Conservation (phyloP, 805 yeast genomes). For the Candida gorgasii region DNA sequence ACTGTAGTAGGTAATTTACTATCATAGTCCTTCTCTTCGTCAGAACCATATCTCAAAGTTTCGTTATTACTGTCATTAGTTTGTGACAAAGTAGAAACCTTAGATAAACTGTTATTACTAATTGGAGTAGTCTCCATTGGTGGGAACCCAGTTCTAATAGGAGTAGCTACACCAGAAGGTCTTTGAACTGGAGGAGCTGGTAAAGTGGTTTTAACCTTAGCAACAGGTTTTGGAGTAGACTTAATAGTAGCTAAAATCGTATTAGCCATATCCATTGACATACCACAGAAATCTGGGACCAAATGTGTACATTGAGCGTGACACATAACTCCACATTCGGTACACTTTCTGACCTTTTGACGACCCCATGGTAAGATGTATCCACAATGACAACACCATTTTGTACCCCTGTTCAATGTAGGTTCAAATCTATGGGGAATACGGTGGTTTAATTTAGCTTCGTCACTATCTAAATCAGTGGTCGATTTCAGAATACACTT, state of each 20-base stretch:
- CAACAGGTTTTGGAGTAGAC: conserved; percentile 48
- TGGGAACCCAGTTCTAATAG: conserved; percentile 15
- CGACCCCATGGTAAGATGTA: conserved; percentile 93
- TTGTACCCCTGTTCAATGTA: conserved; percentile 89
- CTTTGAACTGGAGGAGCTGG: not conserved
- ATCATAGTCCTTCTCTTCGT: conserved; percentile 19
- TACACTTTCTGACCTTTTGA: conserved; percentile 88
- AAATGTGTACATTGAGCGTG: conserved; percentile 90
- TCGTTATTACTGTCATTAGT: conserved; percentile 20
- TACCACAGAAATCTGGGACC: conserved; percentile 98
- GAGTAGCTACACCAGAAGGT: conserved; percentile 5
- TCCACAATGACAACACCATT: conserved; percentile 99
- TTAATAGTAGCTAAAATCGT: conserved; percentile 82
- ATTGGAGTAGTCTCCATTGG: conserved; percentile 15
- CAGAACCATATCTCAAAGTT: conserved; percentile 6
- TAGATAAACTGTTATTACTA: conserved; percentile 7
- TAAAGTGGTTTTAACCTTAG: conserved; percentile 7
- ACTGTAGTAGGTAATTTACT: conserved; percentile 32
- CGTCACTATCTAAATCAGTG: conserved; percentile 64
- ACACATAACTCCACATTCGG: conserved; percentile 93
- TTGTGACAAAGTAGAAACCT: conserved; percentile 10
- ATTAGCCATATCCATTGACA: conserved; percentile 96
- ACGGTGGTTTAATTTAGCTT: conserved; percentile 85
- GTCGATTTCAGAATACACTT: conserved; percentile 80
- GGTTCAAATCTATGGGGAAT: conserved; percentile 97